Conservation (phyloP, 306 rosid species). For the Crotalaria pallida region DNA sequence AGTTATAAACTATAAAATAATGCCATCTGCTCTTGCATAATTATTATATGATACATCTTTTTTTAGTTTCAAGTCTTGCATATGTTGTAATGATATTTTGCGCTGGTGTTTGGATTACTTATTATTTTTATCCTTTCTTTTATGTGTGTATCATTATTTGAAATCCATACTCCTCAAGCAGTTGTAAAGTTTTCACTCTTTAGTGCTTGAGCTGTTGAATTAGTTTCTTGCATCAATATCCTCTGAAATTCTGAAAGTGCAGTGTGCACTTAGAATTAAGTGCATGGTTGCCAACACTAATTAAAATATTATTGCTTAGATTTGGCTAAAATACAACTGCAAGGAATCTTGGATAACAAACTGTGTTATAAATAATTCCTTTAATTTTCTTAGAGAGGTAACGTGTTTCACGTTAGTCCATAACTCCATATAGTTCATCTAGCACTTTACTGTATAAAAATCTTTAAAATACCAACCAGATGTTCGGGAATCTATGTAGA, state of each 20-base stretch:
- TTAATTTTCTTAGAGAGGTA: neutral
- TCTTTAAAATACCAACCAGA: neutral
- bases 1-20: neutral
- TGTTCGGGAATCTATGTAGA: slow-evolving; percentile 1
- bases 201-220: neutral
- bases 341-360: neutral
- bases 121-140: neutral
- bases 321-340: neutral
- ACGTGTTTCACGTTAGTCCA: neutral
- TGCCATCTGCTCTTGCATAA: slow-evolving; percentile 6
- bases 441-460: neutral
- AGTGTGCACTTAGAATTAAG: neutral
- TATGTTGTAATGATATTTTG: neutral
- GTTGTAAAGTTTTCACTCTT: neutral
- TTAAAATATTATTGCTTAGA: neutral
- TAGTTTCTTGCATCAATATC: neutral
- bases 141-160: neutral
- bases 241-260: neutral
- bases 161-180: neutral
- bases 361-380: neutral
- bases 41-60: neutral
- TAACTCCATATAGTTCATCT: too few relatives aligned
- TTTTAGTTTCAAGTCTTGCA: neutral
- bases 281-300: neutral
- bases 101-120: neutral